phyloP scores from a whole-genome alignment of 2,329 filamentous ascomycete species.

The Xylaria hypoxylon region DNA sequence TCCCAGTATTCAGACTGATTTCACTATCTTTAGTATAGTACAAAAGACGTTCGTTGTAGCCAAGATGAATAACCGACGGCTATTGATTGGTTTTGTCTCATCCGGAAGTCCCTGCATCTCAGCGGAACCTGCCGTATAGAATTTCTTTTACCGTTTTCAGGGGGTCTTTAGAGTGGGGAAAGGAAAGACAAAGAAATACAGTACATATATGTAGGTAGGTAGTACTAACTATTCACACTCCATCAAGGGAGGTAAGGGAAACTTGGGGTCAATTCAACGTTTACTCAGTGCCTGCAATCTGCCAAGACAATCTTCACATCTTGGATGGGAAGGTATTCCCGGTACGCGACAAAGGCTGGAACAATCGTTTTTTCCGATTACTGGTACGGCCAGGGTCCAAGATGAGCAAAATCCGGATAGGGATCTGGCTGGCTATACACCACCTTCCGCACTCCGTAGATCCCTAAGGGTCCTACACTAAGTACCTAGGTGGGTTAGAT shows the following conservation, averaged over 20 bases:
- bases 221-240: too few species aligned
- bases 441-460: too few species aligned
- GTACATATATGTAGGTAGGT: too few species aligned
- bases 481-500: too few species aligned
- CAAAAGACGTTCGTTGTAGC: too few species aligned
- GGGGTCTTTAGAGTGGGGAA: too few species aligned
- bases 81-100: background rate
- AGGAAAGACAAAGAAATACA: too few species aligned
- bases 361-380: background rate
- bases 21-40: background rate
- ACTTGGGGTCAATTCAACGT: background rate
- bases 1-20: background rate
- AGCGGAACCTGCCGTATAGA: constrained; percentile 1
- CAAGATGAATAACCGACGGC: too few species aligned
- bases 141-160: background rate
- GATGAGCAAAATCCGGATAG: background rate
- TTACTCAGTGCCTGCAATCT: background rate
- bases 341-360: background rate
- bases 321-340: constrained; percentile 13
- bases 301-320: background rate
- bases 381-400: constrained; percentile 1
- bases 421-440: background rate
- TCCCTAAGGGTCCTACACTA: too few species aligned
- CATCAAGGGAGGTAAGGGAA: background rate
- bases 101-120: constrained; percentile 9